These are phyloP conservation scores for Steccherinum ochraceum DNA, from an alignment of 768 basidiomycete genomes.

Conservation along the genomic window DNA sequence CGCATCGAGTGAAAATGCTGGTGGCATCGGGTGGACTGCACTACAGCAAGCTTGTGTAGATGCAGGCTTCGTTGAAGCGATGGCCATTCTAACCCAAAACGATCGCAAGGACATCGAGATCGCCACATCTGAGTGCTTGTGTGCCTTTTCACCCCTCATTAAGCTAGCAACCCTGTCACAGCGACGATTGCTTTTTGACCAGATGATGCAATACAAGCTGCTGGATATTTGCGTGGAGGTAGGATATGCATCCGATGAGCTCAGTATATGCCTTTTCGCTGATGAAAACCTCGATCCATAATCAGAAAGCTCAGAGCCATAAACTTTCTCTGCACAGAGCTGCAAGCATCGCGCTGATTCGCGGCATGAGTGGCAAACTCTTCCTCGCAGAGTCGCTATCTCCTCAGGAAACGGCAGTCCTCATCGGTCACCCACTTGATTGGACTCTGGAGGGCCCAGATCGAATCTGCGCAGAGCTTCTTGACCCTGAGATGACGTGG, in stretches of 20 bases:
- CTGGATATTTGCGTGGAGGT: background rate
- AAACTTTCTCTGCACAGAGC: background rate
- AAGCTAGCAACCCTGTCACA: background rate
- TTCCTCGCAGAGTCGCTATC: background rate
- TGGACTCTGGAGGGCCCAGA: background rate
- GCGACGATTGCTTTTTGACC: background rate
- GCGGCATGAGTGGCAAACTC: background rate
- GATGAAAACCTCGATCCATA: background rate
- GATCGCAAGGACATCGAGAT: background rate
- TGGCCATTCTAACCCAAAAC: background rate
- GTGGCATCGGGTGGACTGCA: background rate
- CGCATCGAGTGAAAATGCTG: background rate
- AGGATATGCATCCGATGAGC: background rate
- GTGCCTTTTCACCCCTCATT: background rate
- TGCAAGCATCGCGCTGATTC: background rate
- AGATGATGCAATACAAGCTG: background rate
- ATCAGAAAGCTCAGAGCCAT: background rate
- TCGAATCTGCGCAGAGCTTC: background rate
- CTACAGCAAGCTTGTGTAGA: background rate
- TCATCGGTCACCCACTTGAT: background rate
- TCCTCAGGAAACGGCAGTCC: background rate
- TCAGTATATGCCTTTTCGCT: background rate
- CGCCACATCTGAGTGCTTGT: background rate
- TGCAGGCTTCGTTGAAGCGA: background rate
- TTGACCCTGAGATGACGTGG: slow-evolving; percentile 4